Percentiles rank a stretch among this genome's conserved stretches.
phyloP scores from a whole-genome alignment of 495 filamentous ascomycete genomes.

The Talaromyces adpressus region DNA sequence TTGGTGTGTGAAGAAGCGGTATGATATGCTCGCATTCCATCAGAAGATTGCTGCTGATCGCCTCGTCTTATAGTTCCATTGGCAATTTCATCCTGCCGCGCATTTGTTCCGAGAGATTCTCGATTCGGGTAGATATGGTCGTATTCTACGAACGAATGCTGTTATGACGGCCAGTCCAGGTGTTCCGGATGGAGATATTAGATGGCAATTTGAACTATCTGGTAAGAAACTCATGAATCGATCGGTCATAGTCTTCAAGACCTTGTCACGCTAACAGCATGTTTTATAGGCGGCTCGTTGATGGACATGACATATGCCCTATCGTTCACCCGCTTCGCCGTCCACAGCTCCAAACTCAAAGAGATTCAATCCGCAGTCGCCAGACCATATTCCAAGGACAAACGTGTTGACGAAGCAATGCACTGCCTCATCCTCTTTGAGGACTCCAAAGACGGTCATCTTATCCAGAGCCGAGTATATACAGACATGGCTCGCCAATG shows the following conservation, averaged over 20 bases:
- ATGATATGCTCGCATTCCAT: background rate
- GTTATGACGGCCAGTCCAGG: slow-evolving; percentile 16
- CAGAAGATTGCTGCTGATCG: background rate
- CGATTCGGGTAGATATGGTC: slow-evolving; percentile 23
- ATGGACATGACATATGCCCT: slow-evolving; percentile 21
- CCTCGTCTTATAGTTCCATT: slow-evolving; percentile 21
- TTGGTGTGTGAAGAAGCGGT: slow-evolving; percentile 12
- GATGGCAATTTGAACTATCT: slow-evolving; percentile 45
- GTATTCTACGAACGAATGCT: slow-evolving; percentile 18
- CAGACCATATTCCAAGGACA: slow-evolving; percentile 14
- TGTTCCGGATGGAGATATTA: slow-evolving; percentile 39
- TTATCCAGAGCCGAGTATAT: slow-evolving; percentile 17
- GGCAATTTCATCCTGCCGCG: slow-evolving; percentile 33
- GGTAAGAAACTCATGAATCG: slow-evolving; percentile 20
- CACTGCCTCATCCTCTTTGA: slow-evolving; percentile 20
- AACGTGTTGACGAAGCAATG: slow-evolving; percentile 27
- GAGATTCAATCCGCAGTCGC: slow-evolving; percentile 12
- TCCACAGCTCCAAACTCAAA: slow-evolving; percentile 11
- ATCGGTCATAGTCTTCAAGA: background rate
- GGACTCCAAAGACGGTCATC: slow-evolving; percentile 6
- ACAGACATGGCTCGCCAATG: slow-evolving; percentile 20
- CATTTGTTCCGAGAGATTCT: slow-evolving; percentile 25
- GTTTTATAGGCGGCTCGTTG: slow-evolving; percentile 15
- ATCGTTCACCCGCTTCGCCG: slow-evolving; percentile 18
- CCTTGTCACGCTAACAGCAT: background rate